Conservation (phyloP, 805 yeast species). For the Candida broadrunensis region DNA sequence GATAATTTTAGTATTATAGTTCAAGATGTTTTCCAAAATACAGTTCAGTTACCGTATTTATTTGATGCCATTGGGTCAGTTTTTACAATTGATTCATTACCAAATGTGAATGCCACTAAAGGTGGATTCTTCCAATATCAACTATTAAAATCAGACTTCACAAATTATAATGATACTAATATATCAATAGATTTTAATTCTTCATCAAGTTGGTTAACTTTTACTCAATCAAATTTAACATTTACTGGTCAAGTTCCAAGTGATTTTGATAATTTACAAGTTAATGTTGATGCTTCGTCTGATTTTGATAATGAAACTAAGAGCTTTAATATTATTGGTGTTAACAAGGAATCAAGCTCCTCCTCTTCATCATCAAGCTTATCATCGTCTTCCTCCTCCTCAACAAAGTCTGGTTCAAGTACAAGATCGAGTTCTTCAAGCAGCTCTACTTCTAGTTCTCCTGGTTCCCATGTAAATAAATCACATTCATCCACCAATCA, state of each 20-base stretch:
- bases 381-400: constrained; percentile 15
- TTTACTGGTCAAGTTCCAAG: constrained; percentile 62
- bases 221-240: constrained; percentile 57
- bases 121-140: constrained; percentile 58
- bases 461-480: constrained; percentile 1
- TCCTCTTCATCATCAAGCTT: constrained; percentile 22
- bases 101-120: constrained; percentile 65
- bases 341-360: constrained; percentile 23
- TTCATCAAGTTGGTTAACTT: constrained; percentile 60
- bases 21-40: constrained; percentile 58
- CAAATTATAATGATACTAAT: constrained; percentile 48
- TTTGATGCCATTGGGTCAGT: constrained; percentile 53
- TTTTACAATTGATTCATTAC: constrained; percentile 52
- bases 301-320: constrained; percentile 25
- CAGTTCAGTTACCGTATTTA: constrained; percentile 55
- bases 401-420: constrained; percentile 27
- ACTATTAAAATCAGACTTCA: constrained; percentile 54
- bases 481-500: constrained; percentile 20
- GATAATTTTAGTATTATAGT: constrained; percentile 54
- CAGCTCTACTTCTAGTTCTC: constrained; percentile 21
- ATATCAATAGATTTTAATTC: constrained; percentile 43
- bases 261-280: constrained; percentile 19
- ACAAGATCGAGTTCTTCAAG: constrained; percentile 24
- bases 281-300: constrained; percentile 28
- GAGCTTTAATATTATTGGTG: constrained; percentile 54